Conservation (phyloP, 441 rosid genomes). For the Corymbia citriodora region DNA sequence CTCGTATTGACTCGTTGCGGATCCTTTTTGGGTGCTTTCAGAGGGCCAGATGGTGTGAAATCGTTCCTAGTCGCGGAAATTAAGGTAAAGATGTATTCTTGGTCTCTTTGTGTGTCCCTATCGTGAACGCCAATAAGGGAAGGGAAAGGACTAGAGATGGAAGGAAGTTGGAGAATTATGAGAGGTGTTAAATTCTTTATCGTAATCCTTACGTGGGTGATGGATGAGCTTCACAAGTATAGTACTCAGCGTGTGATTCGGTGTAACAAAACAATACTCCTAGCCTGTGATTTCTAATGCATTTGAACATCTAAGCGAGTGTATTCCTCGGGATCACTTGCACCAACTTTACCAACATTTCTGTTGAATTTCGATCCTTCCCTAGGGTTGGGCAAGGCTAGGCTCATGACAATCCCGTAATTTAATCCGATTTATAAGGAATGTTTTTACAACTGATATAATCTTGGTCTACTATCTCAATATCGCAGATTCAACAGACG, state of each 20-base stretch:
- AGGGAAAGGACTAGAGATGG: not conserved
- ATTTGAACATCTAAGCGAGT: not conserved
- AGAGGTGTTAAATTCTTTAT: not conserved
- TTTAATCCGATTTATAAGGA: not conserved
- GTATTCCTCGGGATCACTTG: not conserved
- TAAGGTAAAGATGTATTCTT: not conserved
- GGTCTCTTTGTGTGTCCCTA: not conserved
- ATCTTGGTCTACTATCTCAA: no score
- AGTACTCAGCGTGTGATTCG: not conserved
- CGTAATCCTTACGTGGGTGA: not conserved
- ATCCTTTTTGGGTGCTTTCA: not conserved
- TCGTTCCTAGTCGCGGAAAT: not conserved
- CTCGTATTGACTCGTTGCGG: not conserved
- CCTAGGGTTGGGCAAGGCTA: not conserved
- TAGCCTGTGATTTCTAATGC: not conserved
- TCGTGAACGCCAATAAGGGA: not conserved
- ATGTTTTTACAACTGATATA: not conserved
- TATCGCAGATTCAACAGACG: no score
- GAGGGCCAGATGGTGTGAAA: not conserved
- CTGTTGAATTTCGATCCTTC: not conserved
- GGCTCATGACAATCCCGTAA: not conserved
- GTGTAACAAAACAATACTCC: not conserved
- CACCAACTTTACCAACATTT: not conserved
- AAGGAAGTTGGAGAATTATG: not conserved
- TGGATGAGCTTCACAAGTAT: not conserved